Base-by-base conservation (phyloP, 2,329 filamentous ascomycete species). In the Pseudocercospora vitis region DNA sequence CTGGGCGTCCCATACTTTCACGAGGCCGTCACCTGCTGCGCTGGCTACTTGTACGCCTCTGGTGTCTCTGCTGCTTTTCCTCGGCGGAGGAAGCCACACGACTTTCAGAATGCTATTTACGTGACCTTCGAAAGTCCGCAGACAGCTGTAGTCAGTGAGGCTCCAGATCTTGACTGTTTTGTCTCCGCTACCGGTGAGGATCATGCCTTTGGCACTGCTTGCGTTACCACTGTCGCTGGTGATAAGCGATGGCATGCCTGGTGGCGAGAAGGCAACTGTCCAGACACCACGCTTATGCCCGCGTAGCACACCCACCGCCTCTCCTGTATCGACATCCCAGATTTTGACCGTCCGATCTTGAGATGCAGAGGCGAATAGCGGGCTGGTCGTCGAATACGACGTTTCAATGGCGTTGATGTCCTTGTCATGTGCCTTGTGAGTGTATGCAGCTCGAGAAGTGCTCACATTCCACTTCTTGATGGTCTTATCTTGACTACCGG, bases 311-410 rank as follows among this genome's bases (percentile, higher is more conserved):
- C 94, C 95, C 59, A 94, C 84, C 0, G 91, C 88, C 65, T 96
- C 91, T 16, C 95, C 91, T 68, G 94, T 89, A 61, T 91, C 86
- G 5, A 87, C 80, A 6, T 91, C 94, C 88, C 92, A 99, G 55
- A 99, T 94, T 75, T 97, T 99, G 62, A 97, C 91, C 0, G 90
- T 95, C 62, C 91, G 89, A 70, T 99, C 94, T 73, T 99, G 94
- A 4, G 92, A 97, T 24, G 94, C 92, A 1, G 94, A 96, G 2
- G 92, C 95, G 67, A 99, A 97, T 1, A 96, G 74, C n/a, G 85
- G 82, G 3, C 83, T 83, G 1, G 81, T 79, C 18, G 84, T 81
- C 59, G 91, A 89, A 49, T 65, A 63, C 5, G 68, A 70, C 8
- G 94, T 80, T 60, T 95, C 90, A 47, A 99, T 82, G 2, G 94